Evolutionary conservation across 139 green algal species (phyloP), one percentile per base, ranked within the genome.

Genomic region (Diplosphaera chodatii): DNA sequence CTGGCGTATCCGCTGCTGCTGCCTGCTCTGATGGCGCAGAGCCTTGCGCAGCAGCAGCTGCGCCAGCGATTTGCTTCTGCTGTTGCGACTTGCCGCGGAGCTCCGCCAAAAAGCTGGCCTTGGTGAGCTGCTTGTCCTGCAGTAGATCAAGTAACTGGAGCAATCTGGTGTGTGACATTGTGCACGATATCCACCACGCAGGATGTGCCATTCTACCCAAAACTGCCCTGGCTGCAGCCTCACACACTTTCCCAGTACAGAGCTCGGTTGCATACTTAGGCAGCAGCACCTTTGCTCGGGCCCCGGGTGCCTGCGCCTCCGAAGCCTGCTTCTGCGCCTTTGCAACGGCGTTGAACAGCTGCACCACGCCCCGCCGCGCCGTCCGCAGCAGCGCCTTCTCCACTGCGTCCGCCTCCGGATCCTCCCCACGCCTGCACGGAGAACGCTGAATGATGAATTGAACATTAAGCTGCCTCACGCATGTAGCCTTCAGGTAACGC

Each of bases 341-440:
- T 40, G 82, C 76, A 6, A 97, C 84, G 0, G 91, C 91, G 65
- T 97, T 97, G 83, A 97, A 97, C 48, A 97, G 84, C 34, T 87
- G 76, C 66, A 96, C 91, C 37, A 96, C 91, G 31, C 91, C 91
- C 34, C 86, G 83, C 55, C 33, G 40, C 23, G 88, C 91, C 33
- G 88, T 79, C 66, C 78, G 76, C 40, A 79, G 70, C 55, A 95
- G 78, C 67, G 72, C 63, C 79, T 91, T 91, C 72, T 96, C 91
- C 20, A 64, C 66, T 13, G 41, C 33, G 77, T 96, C 91, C 13
- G 77, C 62, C 16, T 40, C 76, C 1, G 90, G 86, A 75, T 96
- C 87, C 55, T 86, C 74, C 4, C 90, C 90, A 40, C 77, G 80
- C 32, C 78, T 78, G 0, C 74, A 74, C 30, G 10, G 13, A 48